These are phyloP conservation scores for Grigorovia yakushimaensis DNA, from an alignment of 805 yeast genomes.

Conservation along the genomic window DNA sequence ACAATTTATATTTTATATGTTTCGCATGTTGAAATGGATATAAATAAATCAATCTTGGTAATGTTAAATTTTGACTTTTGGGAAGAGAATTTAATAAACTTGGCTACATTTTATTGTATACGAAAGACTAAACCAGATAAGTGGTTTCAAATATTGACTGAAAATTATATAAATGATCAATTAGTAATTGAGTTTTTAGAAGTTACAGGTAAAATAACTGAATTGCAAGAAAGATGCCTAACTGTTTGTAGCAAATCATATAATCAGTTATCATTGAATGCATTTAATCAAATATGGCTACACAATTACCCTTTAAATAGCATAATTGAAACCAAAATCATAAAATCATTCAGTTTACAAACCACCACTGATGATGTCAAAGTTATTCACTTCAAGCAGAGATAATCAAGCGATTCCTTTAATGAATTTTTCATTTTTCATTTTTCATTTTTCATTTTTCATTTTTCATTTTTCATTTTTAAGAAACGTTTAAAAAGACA, in stretches of 20 bases:
- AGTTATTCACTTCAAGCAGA: constrained; percentile 10
- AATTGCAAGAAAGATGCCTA: constrained; percentile 12
- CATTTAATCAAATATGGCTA: constrained; percentile 12
- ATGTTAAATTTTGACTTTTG: neutral
- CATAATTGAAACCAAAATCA: neutral
- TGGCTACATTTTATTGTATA: constrained; percentile 2
- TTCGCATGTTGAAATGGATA: constrained; percentile 15
- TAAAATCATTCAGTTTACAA: constrained; percentile 3
- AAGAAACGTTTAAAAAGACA: too few relatives aligned
- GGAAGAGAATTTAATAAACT: neutral
- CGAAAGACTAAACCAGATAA: constrained; percentile 1
- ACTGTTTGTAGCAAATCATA: constrained; percentile 10
- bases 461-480: too few relatives aligned
- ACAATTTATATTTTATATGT: constrained; percentile 9
- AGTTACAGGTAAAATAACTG: constrained; percentile 8
- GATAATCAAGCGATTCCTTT: neutral
- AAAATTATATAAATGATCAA: neutral
- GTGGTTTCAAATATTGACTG: constrained; percentile 12
- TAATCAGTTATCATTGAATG: constrained; percentile 13
- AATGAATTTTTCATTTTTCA: neutral
- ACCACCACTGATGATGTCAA: constrained; percentile 1
- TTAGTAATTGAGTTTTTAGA: constrained; percentile 8
- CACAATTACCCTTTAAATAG: constrained; percentile 1
- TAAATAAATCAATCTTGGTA: constrained; percentile 8
- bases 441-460: too few relatives aligned